Percentiles rank a stretch among this genome's conserved stretches.
Conservation (phyloP, 768 basidiomycete species). For the Cystobasidium tubakii region DNA sequence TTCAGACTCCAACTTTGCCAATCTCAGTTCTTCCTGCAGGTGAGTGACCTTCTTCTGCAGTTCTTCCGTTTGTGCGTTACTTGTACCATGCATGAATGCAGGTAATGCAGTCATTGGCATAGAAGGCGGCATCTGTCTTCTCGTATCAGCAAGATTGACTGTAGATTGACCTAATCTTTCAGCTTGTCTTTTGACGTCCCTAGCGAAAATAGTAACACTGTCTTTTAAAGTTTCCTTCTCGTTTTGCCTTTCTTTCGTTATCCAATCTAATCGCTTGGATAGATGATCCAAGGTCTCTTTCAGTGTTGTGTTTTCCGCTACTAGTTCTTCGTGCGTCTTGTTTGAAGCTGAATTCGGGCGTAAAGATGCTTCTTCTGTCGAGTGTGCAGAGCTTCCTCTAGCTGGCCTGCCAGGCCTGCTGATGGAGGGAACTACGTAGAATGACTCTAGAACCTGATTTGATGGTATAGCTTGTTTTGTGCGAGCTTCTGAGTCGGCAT, state of each 20-base stretch:
- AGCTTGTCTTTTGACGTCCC: conserved; percentile 28
- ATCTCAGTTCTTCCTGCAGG: conserved; percentile 9
- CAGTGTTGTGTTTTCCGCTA: conserved; percentile 24
- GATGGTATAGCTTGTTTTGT: background rate
- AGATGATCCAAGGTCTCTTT: conserved; percentile 29
- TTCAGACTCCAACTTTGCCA: background rate
- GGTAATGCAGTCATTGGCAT: background rate
- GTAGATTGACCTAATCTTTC: conserved; percentile 27
- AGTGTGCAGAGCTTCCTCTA: background rate
- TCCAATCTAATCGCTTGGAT: conserved; percentile 12
- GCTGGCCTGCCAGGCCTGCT: background rate
- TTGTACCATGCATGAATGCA: background rate
- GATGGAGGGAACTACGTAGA: conserved; percentile 24
- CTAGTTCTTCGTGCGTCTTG: conserved; percentile 34
- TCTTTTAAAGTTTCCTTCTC: conserved; percentile 22
- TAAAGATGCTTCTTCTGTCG: background rate
- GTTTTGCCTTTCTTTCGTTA: conserved; percentile 17
- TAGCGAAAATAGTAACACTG: conserved; percentile 30
- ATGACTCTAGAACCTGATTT: conserved; percentile 15
- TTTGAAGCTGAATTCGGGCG: background rate
- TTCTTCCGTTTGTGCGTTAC: background rate
- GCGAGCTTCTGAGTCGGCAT: no score
- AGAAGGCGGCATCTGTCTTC: background rate
- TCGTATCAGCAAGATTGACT: background rate
- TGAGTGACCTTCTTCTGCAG: background rate